Evolutionary conservation across 306 rosid genomes (phyloP), one percentile per base, ranked within the genome.

Genomic region (Luffa acutangula): DNA sequence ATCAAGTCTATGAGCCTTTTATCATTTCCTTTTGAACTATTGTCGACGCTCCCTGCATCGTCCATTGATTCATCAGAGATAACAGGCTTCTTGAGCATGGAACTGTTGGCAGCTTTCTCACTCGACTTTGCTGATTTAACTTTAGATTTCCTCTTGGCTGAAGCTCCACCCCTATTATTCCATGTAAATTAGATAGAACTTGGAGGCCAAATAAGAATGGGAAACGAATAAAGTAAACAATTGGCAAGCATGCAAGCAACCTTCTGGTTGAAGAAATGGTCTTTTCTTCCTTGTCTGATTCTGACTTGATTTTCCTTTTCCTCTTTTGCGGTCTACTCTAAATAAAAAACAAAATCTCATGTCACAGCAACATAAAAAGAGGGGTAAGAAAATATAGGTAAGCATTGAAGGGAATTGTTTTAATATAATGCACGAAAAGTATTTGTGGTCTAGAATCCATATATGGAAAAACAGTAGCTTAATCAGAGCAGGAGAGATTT

Each of bases 271-370:
- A 64, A 56, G 84, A 77, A 71, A 53, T 37, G 33, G 41, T 66
- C 17, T 87, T 84, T 34, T 15, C 63, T 52, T 77, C 79, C 43
- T 83, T 83, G 17, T 59, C 73, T 33, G 85, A 64, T 76, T 78
- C 76, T 4, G 81, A 46, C 62, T 81, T 70, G 2, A 82, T 31
- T 56, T 76, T 86, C 72, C 75, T 73, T 46, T 80, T 81, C 33
- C 57, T 71, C 81, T 83, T 87, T 75, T 66, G 80, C 42, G 69
- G 81, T 75, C 92, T 89, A 85, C 83, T 85, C 49, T 80, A 82
- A 34, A 84, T 75, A 63, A 79, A 81, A 81, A 80, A 84, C 80
- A 73, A 64, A 76, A 7, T 36, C 18, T 36, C 13, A 14, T 6
- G 65, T 81, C 53, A 75, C 62, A 67, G 80, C 69, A 66, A 60